Evolutionary conservation across 768 basidiomycete genomes (phyloP), one percentile per base, ranked within the genome.

Genomic region (Pleurotus platypus): DNA sequence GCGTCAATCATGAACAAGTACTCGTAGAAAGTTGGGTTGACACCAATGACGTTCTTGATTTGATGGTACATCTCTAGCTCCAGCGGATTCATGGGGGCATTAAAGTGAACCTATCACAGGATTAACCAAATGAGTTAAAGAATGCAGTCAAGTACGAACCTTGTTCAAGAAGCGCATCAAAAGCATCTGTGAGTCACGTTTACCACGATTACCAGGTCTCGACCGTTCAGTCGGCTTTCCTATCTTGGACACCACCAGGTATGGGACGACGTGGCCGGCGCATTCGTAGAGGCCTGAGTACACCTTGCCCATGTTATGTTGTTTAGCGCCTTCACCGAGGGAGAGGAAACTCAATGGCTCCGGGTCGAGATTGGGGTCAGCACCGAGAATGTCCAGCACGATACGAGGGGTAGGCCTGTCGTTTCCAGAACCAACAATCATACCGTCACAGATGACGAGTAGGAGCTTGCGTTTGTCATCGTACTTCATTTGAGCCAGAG

Each of bases 41-140:
- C 94, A 71, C 97, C 97, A 64, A 99, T 98, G 55, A 98, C 94
- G 66, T 99, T 99, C 82, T 98, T 94, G 80, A 98, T 94, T 72
- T 99, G 97, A 69, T 98, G 97, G 68, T 94, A 98, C 77, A 99
- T 96, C 76, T 99, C 97, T 54, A 99, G 74, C 73, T 99, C 97
- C 60, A 96, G 73, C 0, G 97, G 97, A 66, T 90, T 92, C 97
- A 99, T 98, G 0, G 94, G 88, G 18, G 92, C 72, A 69, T 95
- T 92, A 72, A 96, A 98, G 72, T 98, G 97, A 46, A 98, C 97
- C 92, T 94, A 58, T 5, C 24, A 39, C 55, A 49, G 42, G 58
- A 43, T 61, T 15, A 66, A 57, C 18, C 58, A 4, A 24, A 11
- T 56, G 2, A 15, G 22, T 47, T 0, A 49, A 38, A 46, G 40